Evolutionary conservation across 805 yeast species (phyloP), one percentile per base, ranked within the genome.

Genomic region (Ogataea nakhonphanomensis): DNA sequence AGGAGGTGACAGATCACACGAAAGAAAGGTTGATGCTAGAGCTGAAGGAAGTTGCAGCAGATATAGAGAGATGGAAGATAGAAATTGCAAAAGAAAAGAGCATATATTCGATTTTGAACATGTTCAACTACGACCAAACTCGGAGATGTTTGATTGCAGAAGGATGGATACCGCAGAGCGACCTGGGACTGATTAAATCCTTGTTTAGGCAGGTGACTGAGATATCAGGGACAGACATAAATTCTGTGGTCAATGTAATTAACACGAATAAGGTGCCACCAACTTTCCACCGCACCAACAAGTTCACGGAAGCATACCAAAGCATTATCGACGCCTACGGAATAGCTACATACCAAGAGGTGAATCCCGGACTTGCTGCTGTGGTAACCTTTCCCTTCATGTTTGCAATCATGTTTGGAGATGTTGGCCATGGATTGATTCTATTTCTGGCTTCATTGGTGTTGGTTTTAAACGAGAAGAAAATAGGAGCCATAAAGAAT

Each of bases 141-240:
- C 79, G 96, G 65, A 79, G 84, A 61, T 85, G 95, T 26, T 70
- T 93, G 45, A 77, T 91, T 34, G 95, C 95, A 14, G 98, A 95
- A 69, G 99, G 98, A 24, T 93, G 99, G 99, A 70, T 87, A 14
- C 98, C 99, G 28, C 73, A 81, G 14, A 79, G 77, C 47, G 96
- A 89, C 46, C 65, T 90, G 27, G 71, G 73, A 5, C 51, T 66
- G n/a, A 78, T 91, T 41, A 83, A 81, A 47, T 65, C 71, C 28
- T 75, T 90, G 1, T 67, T 93, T 47, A 76, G 81, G 51, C 78
- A 76, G 31, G 74, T 79, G 42, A 76, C 84, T 22, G 81, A 78
- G 28, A 59, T 69, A n/a, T 54, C 66, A 1, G 65, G 65, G 13
- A 59, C 68, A 15, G 65, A 66, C 6, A 60, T 73, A 9, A 76